Percentiles rank a stretch among this genome's conserved stretches.
These are phyloP conservation scores for Pelargonium nanum DNA, from an alignment of 345 rosid genomes.

Conservation along the genomic window DNA sequence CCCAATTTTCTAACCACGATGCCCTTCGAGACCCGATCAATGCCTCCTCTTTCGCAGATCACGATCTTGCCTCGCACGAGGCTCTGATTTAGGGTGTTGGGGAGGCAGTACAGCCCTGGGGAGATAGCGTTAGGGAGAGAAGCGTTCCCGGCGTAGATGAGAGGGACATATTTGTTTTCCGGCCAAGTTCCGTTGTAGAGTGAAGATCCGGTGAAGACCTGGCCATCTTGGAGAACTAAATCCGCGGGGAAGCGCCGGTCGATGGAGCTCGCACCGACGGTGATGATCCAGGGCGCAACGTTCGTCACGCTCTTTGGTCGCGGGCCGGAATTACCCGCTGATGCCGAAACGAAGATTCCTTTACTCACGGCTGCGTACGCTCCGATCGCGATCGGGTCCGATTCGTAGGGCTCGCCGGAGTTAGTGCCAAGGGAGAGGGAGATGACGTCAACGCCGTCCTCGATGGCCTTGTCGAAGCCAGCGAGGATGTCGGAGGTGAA, in stretches of 20 bases:
- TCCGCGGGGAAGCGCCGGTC: slow-evolving; percentile 20
- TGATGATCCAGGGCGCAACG: slow-evolving; percentile 21
- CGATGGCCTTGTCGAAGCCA: slow-evolving; percentile 18
- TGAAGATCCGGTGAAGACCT: slow-evolving; percentile 12
- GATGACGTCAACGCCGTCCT: slow-evolving; percentile 21
- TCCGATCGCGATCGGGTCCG: slow-evolving; percentile 13
- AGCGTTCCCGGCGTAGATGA: slow-evolving; percentile 8
- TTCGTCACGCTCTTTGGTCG: not conserved
- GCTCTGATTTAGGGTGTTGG: not conserved
- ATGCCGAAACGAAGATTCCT: slow-evolving; percentile 15
- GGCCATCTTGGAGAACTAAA: slow-evolving; percentile 7
- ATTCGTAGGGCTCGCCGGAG: not conserved
- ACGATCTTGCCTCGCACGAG: slow-evolving; percentile 17
- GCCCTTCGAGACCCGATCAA: not conserved
- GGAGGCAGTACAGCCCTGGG: not conserved
- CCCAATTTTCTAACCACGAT: slow-evolving; percentile 5
- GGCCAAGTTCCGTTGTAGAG: slow-evolving; percentile 11
- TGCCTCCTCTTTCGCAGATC: slow-evolving; percentile 3
- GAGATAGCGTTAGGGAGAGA: not conserved
- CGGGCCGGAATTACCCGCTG: slow-evolving; percentile 15
- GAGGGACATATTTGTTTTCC: not conserved
- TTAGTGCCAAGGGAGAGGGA: slow-evolving; percentile 14
- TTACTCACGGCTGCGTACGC: slow-evolving; percentile 20
- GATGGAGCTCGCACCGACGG: slow-evolving; percentile 23
- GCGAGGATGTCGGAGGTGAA: slow-evolving; percentile 12